phyloP scores from a whole-genome alignment of 331 rosid species.

The Quercus tomentella region DNA sequence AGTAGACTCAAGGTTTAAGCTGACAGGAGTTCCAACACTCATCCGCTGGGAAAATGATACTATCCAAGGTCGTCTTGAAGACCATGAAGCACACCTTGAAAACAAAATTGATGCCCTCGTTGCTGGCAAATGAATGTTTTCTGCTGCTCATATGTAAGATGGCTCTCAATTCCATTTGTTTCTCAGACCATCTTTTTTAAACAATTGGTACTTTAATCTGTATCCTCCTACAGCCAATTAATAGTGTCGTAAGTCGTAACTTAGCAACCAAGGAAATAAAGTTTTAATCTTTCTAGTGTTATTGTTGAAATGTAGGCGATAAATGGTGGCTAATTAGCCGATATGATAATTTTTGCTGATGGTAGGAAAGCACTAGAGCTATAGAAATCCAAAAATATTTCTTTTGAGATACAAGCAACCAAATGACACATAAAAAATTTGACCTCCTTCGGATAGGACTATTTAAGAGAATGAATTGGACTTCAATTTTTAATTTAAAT shows the following conservation, averaged over 20 bases:
- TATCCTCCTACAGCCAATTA: neutral
- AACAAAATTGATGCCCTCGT: slow-evolving; percentile 65
- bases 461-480: no score
- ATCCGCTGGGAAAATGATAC: slow-evolving; percentile 69
- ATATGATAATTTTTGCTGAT: neutral
- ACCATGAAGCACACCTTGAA: slow-evolving; percentile 72
- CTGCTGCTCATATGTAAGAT: neutral
- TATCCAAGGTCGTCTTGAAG: slow-evolving; percentile 75
- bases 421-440: neutral
- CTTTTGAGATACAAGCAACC: no score
- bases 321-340: neutral
- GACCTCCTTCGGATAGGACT: no score
- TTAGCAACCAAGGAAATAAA: neutral
- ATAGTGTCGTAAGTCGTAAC: neutral
- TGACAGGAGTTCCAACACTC: slow-evolving; percentile 77
- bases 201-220: neutral
- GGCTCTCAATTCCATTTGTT: neutral
- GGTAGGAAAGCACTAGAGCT: neutral
- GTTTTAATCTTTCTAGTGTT: neutral
- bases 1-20: slow-evolving; percentile 66
- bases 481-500: no score
- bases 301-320: neutral
- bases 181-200: neutral
- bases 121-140: slow-evolving; percentile 29
- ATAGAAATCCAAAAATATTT: neutral